These are phyloP conservation scores for Epichloe gansuensis DNA, from an alignment of 2,329 filamentous ascomycete genomes.

Conservation along the genomic window DNA sequence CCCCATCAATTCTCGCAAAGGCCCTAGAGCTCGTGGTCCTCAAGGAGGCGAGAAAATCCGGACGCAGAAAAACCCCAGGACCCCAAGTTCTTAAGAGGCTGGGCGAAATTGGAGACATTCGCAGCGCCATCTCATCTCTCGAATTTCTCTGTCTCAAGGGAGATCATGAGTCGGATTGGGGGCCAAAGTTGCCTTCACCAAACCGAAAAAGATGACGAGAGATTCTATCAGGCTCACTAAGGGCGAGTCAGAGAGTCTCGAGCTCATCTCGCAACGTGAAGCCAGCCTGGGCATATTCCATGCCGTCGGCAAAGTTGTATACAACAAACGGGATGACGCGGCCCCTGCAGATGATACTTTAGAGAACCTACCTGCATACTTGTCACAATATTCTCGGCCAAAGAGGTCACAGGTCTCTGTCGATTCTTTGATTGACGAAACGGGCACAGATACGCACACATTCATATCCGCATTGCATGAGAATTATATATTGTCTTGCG, in stretches of 20 bases:
- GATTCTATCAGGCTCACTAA: slow-evolving; percentile 52
- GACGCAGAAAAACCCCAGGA: slow-evolving; percentile 62
- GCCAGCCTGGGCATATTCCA: slow-evolving; percentile 90
- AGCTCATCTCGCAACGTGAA: slow-evolving; percentile 76
- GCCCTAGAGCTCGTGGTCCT: slow-evolving; percentile 70
- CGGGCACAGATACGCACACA: slow-evolving; percentile 80
- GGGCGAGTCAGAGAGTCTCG: slow-evolving; percentile 67
- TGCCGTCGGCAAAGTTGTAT: slow-evolving; percentile 87
- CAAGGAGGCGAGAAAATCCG: slow-evolving; percentile 74
- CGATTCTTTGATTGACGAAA: slow-evolving; percentile 79
- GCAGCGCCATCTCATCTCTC: slow-evolving; percentile 81
- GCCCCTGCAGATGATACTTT: slow-evolving; percentile 27
- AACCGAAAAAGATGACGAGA: slow-evolving; percentile 49
- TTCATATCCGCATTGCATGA: slow-evolving; percentile 88
- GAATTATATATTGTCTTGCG: slow-evolving; percentile 82
- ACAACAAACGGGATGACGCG: slow-evolving; percentile 73
- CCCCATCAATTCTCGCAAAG: slow-evolving; percentile 72
- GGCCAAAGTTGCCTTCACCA: slow-evolving; percentile 58
- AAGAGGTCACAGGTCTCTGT: slow-evolving; percentile 54
- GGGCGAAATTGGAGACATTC: slow-evolving; percentile 79
- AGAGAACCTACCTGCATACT: slow-evolving; percentile 47
- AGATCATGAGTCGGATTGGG: slow-evolving; percentile 64
- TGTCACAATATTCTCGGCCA: slow-evolving; percentile 44
- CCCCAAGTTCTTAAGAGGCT: slow-evolving; percentile 66
- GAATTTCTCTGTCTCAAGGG: slow-evolving; percentile 85